Evolutionary conservation across 2,329 filamentous ascomycete genomes (phyloP).

Genomic region (Monosporascus sp.): DNA sequence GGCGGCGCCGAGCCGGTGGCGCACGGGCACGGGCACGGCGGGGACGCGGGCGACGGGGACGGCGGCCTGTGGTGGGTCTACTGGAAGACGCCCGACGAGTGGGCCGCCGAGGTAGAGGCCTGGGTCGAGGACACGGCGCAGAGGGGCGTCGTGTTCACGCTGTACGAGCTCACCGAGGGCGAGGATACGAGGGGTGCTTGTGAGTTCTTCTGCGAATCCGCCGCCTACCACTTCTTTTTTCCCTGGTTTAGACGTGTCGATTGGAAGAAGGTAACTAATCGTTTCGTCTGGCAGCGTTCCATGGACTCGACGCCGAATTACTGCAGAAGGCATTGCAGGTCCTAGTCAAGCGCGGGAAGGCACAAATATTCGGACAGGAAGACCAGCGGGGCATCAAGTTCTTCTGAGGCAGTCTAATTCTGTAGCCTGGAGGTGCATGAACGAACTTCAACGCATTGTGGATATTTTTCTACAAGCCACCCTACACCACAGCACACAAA

Average conservation of each 20-base stretch:
- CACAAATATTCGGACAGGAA: slow-evolving; percentile 86
- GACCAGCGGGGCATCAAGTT: slow-evolving; percentile 94
- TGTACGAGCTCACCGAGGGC: slow-evolving; percentile 89
- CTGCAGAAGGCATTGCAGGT: slow-evolving; percentile 73
- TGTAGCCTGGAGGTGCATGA: too few species aligned
- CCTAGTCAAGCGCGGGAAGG: slow-evolving; percentile 84
- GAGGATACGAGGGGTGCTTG: slow-evolving; percentile 68
- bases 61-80: slow-evolving; percentile 65
- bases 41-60: slow-evolving; percentile 28
- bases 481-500: not conserved
- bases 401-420: slow-evolving; percentile 53
- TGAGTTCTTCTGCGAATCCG: slow-evolving; percentile 30
- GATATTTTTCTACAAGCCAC: not conserved
- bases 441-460: not conserved
- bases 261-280: not conserved
- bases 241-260: not conserved
- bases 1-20: too few species aligned
- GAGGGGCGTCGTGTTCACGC: slow-evolving; percentile 80
- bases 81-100: slow-evolving; percentile 86
- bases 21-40: slow-evolving; percentile 23
- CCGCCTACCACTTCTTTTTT: too few species aligned
- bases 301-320: slow-evolving; percentile 80
- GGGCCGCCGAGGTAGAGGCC: slow-evolving; percentile 70
- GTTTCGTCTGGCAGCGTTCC: slow-evolving; percentile 54
- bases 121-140: slow-evolving; percentile 89